Conservation (phyloP, 306 rosid genomes). For the Vigna mungo region DNA sequence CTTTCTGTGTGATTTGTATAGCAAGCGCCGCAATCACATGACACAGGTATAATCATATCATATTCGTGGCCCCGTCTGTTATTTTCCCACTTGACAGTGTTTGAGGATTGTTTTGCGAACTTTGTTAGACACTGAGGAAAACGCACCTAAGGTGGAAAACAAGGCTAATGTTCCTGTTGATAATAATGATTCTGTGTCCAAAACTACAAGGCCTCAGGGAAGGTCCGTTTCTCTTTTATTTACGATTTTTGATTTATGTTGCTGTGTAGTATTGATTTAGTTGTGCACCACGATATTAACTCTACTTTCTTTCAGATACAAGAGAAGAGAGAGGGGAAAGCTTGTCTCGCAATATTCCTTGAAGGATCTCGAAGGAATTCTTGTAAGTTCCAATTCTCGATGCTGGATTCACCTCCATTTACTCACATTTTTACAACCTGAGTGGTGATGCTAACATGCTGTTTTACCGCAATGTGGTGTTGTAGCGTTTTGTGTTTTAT, state of each 20-base stretch:
- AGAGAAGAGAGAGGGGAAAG: constrained; percentile 93
- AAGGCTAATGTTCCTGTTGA: constrained; percentile 49
- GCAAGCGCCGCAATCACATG: constrained; percentile 71
- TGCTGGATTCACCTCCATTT: neutral
- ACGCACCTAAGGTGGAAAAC: constrained; percentile 48
- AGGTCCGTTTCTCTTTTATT: constrained; percentile 59
- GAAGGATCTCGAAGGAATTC: constrained; percentile 94
- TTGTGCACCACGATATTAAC: neutral
- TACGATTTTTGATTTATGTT: neutral
- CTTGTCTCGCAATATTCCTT: constrained; percentile 79
- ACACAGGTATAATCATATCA: constrained; percentile 53
- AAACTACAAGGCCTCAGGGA: constrained; percentile 89
- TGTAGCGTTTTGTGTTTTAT: neutral
- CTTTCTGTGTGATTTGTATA: constrained; percentile 39
- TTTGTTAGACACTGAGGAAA: constrained; percentile 46
- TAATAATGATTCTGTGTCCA: constrained; percentile 51
- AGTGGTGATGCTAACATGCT: neutral
- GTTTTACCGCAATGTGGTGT: neutral
- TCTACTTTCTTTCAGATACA: constrained; percentile 59
- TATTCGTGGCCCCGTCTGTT: neutral
- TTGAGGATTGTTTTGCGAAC: constrained; percentile 26
- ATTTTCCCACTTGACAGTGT: constrained; percentile 27
- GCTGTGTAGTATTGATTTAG: neutral
- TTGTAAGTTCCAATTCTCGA: constrained; percentile 58
- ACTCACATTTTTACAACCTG: neutral